Base-by-base conservation (phyloP, 306 rosid genomes). In the Nissolia schottii region DNA sequence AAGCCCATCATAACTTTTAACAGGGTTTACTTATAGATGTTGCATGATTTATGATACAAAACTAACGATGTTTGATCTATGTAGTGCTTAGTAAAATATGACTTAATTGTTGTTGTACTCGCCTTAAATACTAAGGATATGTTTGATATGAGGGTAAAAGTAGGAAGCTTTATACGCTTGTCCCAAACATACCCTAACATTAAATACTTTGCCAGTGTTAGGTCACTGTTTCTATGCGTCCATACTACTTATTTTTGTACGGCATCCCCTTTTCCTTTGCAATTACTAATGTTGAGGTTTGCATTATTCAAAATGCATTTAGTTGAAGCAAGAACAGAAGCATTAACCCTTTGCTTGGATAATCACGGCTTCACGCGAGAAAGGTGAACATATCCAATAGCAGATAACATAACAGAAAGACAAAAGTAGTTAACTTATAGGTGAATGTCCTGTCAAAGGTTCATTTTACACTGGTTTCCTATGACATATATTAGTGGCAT, bases 371-470 rank as follows among this genome's bases (percentile, higher is more conserved):
- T 67, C 58, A 46, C 28, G 29, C 0, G 56, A 12, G 24, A 46
- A 58, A 66, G 22, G 75, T 73, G 83, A 57, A 37, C 5, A 5
- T 22, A 45, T 20, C 23, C 25, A 62, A 70, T 64, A 54, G 12
- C 40, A 37, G 16, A 64, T 6, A 64, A 64, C 23, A 64, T 6
- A 64, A 64, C 16, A 29, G 27, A 45, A 45, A 27, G 31, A 23
- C 3, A 38, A 25, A 56, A n/a, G 53, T 12, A 14, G 50, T 24
- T 38, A 51, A 58, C 37, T 51, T 51, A 7, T 3, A 9, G 78
- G 50, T 66, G 50, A 65, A 24, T 64, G 81, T 77, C 65, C 43
- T 72, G 48, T 79, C 70, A 34, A 49, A 11, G 18, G 31, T 22
- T 25, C 49, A 27, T 43, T 23, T 68, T n/a, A 19, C 24, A 18